Evolutionary conservation across 2,329 filamentous ascomycete species (phyloP).

Genomic region (Pseudocercospora macadamiae): DNA sequence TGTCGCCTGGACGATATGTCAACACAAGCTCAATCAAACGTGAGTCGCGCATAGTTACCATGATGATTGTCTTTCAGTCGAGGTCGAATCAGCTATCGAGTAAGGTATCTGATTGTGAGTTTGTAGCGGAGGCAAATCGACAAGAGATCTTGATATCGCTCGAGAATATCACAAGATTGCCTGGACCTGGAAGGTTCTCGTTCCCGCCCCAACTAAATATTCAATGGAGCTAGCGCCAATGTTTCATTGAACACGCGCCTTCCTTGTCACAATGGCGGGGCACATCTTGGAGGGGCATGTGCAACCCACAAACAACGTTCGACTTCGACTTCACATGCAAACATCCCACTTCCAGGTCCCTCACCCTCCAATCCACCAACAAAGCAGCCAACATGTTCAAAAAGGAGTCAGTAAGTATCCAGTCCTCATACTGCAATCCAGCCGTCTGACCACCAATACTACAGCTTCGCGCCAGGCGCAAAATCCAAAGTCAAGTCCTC

Average conservation of each 20-base stretch:
- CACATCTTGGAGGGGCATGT: neutral
- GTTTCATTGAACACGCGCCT: too few relatives aligned
- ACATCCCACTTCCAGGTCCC: too few relatives aligned
- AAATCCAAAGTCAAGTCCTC: slow-evolving; percentile 98
- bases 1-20: slow-evolving; percentile 38
- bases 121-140: too few relatives aligned
- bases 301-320: too few relatives aligned
- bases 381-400: slow-evolving; percentile 93
- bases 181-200: too few relatives aligned
- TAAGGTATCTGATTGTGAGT: too few relatives aligned
- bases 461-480: slow-evolving; percentile 72
- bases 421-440: slow-evolving; percentile 15
- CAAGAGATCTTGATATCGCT: too few relatives aligned
- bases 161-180: too few relatives aligned
- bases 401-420: slow-evolving; percentile 71
- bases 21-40: slow-evolving; percentile 8
- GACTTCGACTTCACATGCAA: slow-evolving; percentile 1
- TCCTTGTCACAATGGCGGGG: slow-evolving; percentile 4
- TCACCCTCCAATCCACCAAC: too few relatives aligned
- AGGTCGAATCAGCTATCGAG: too few relatives aligned
- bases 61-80: slow-evolving; percentile 15
- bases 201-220: too few relatives aligned
- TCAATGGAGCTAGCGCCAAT: too few relatives aligned
- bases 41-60: slow-evolving; percentile 12
- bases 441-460: slow-evolving; percentile 41